Evolutionary conservation across 441 rosid species (phyloP), one percentile per base, ranked within the genome.

Genomic region (Kokia cookei): DNA sequence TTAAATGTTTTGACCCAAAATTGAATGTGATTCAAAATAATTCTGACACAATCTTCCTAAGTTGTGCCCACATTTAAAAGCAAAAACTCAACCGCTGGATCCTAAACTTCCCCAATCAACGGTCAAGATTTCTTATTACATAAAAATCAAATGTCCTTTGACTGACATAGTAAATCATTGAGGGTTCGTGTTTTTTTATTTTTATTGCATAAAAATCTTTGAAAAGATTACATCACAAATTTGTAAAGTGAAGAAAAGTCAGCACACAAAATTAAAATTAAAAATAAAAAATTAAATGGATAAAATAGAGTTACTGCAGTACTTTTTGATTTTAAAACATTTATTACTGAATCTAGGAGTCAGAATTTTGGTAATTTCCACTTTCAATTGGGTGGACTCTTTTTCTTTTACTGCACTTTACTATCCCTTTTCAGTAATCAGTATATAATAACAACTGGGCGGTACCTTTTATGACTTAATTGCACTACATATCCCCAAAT

Each of bases 161-260:
- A 69, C 63, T 42, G 47, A 29, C 47, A 69, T 19, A 69, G 5
- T n/a, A 19, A n/a, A 65, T 43, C 69, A 65, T 65, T 65, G 26
- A 68, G 42, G 58, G 58, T 13, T n/a, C 19, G 19, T 15, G 2
- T 51, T 45, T 1, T 1, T 51, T 7, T 50, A 2, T 50, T 50
- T 15, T 51, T 54, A 22, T 29, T 69, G 73, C 47, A 53, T 69
- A 43, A 29, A 69, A 48, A 69, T 69, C 60, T 69, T 62, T 50
- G 72, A 32, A 69, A 61, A 72, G 69, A 72, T 61, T 48, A 48
- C 69, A 51, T 5, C 57, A 15, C 57, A 15, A 10, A 32, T 2
- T 11, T 45, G 13, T 2, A 61, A 5, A 5, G 50, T 4, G 2
- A 65, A 5, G 50, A 11, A 2, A 65, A 5, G 70, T 42, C 32